Conservation (phyloP, 1,284 basidiomycete genomes). For the Paramarasmius palmivorus region DNA sequence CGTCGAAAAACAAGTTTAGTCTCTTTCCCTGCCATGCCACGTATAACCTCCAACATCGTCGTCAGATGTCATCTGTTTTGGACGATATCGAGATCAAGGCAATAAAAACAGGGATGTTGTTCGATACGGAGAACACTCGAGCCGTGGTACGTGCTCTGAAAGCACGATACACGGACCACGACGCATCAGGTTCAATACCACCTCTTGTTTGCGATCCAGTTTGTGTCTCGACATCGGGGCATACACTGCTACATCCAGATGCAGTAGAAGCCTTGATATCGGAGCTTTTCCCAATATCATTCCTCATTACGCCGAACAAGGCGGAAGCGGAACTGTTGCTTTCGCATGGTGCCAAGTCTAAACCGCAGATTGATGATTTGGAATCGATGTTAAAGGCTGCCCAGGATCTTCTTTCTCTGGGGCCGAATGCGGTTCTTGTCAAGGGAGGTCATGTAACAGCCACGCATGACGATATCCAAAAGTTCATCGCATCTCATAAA, state of each 20-base stretch:
- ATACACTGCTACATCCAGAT: slow-evolving; percentile 70
- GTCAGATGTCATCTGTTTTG: slow-evolving; percentile 74
- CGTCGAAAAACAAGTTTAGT: slow-evolving; percentile 63
- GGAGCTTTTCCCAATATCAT: slow-evolving; percentile 73
- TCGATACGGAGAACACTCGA: slow-evolving; percentile 48
- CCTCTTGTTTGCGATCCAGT: slow-evolving; percentile 87
- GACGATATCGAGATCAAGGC: slow-evolving; percentile 74
- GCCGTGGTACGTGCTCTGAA: slow-evolving; percentile 48
- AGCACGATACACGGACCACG: slow-evolving; percentile 31
- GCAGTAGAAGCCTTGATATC: slow-evolving; percentile 64
- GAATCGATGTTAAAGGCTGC: slow-evolving; percentile 70
- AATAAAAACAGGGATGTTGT: slow-evolving; percentile 92
- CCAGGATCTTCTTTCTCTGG: slow-evolving; percentile 48
- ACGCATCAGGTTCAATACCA: slow-evolving; percentile 28
- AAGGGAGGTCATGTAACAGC: slow-evolving; percentile 85
- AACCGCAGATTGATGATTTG: slow-evolving; percentile 45
- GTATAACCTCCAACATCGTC: background rate
- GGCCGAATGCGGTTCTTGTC: slow-evolving; percentile 67
- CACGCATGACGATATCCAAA: slow-evolving; percentile 43
- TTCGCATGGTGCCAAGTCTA: slow-evolving; percentile 31
- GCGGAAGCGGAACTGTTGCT: slow-evolving; percentile 79
- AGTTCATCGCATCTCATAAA: slow-evolving; percentile 26
- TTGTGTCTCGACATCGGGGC: slow-evolving; percentile 91
- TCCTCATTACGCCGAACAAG: slow-evolving; percentile 87
- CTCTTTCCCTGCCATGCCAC: background rate